A percentile compares a stretch with the other conserved stretches of the same genome.
Evolutionary conservation across 2,329 filamentous ascomycete species (phyloP).

Genomic region (Colletotrichum musicola): DNA sequence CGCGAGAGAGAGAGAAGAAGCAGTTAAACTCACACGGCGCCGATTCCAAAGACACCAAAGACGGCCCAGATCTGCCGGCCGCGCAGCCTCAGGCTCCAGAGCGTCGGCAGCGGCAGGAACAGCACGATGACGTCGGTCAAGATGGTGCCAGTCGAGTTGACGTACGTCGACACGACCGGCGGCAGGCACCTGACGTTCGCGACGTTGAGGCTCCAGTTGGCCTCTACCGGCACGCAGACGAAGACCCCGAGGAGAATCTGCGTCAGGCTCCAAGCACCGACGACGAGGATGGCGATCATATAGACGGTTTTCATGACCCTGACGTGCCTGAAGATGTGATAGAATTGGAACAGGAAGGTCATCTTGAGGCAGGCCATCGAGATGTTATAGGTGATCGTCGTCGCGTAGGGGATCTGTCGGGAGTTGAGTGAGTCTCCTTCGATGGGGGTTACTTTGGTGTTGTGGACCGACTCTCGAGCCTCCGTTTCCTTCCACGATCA

Average conservation of each 20-base stretch:
- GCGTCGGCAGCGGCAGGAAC: constrained; percentile 25
- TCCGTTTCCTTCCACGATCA: not conserved
- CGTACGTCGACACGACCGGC: not conserved
- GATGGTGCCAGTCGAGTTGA: constrained; percentile 19
- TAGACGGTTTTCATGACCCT: constrained; percentile 23
- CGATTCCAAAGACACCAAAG: constrained; percentile 14
- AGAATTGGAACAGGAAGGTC: constrained; percentile 27
- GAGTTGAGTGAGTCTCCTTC: too few species aligned
- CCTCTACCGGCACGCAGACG: constrained; percentile 20
- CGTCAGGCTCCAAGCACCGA: constrained; percentile 16
- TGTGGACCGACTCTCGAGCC: constrained; percentile 3
- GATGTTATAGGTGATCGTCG: constrained; percentile 11
- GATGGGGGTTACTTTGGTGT: too few species aligned
- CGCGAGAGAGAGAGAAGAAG: not conserved
- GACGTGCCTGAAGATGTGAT: constrained; percentile 21
- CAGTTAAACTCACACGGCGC: not conserved
- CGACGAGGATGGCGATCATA: constrained; percentile 18
- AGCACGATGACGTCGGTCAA: constrained; percentile 30
- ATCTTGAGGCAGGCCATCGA: constrained; percentile 19
- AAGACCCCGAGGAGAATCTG: constrained; percentile 12
- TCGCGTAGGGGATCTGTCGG: constrained; percentile 10
- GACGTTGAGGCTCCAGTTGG: constrained; percentile 19
- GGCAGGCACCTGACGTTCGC: not conserved
- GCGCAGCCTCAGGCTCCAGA: constrained; percentile 14
- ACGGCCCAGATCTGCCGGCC: constrained; percentile 16